Conservation (phyloP, 1,284 basidiomycete genomes). For the Agaricales sp. region DNA sequence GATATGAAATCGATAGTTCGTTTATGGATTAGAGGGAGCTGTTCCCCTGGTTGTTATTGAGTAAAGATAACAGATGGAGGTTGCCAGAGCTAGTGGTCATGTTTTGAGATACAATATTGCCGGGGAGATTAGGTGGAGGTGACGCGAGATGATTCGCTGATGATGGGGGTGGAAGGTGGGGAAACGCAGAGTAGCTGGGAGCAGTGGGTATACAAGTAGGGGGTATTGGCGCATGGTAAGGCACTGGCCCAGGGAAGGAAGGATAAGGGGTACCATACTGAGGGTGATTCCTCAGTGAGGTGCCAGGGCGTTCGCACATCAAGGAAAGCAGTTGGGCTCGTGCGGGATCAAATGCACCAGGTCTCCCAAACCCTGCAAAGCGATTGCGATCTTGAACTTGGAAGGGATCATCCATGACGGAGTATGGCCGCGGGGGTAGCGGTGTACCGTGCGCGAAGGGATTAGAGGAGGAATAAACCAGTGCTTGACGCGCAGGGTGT, state of each 20-base stretch:
- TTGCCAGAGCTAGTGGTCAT: neutral
- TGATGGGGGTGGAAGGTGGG: neutral
- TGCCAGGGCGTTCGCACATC: neutral
- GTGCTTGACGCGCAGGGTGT: conserved; percentile 10
- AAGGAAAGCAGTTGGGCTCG: neutral
- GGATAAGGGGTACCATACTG: neutral
- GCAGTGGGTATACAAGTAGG: neutral
- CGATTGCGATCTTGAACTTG: neutral
- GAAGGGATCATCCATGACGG: conserved; percentile 1
- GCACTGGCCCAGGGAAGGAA: too few species aligned
- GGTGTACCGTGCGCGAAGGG: conserved; percentile 21
- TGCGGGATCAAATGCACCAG: neutral
- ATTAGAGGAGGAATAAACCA: conserved; percentile 15
- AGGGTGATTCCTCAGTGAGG: neutral
- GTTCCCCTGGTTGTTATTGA: neutral
- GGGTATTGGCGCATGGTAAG: neutral
- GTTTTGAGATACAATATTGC: neutral
- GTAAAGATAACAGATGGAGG: conserved; percentile 1
- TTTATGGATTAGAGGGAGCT: neutral
- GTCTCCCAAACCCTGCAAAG: neutral
- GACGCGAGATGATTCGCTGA: neutral
- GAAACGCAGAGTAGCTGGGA: neutral
- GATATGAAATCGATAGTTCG: neutral
- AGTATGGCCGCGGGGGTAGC: conserved; percentile 14
- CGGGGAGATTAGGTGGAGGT: neutral